These are phyloP conservation scores for Funneliformis geosporum DNA, from an alignment of 192 early-diverging fungal species.

Conservation along the genomic window DNA sequence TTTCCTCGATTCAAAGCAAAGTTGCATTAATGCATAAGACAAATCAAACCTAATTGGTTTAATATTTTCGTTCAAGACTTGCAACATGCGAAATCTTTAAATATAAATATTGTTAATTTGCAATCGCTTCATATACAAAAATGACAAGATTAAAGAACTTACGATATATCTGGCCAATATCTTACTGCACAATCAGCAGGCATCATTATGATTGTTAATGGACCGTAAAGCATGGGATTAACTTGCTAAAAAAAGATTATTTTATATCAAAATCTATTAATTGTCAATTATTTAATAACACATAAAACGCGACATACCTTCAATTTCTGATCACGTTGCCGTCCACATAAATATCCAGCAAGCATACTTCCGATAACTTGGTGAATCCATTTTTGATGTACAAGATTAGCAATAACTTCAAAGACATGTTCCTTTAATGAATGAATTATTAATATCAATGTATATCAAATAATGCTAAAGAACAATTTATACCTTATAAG, in stretches of 20 bases:
- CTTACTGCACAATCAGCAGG: neutral
- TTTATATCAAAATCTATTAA: neutral
- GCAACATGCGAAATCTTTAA: neutral
- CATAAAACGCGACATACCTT: neutral
- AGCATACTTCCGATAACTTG: neutral
- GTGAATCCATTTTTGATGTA: neutral
- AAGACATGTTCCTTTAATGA: neutral
- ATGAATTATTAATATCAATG: neutral
- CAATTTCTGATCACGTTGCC: neutral
- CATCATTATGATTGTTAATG: constrained; percentile 10
- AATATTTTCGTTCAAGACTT: neutral
- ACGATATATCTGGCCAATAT: constrained; percentile 3
- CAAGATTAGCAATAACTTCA: neutral
- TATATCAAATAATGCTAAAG: neutral
- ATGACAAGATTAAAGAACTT: neutral
- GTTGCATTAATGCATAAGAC: neutral
- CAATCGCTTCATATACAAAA: neutral
- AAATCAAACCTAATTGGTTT: constrained; percentile 1
- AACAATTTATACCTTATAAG: neutral
- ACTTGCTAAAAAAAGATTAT: neutral
- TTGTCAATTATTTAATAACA: neutral
- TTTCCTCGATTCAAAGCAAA: neutral
- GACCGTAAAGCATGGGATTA: neutral
- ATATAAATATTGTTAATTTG: neutral
- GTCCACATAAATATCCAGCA: constrained; percentile 11